Evolutionary conservation across 73 alveolate genomes (phyloP).

Genomic region (Urostyla sp.): DNA sequence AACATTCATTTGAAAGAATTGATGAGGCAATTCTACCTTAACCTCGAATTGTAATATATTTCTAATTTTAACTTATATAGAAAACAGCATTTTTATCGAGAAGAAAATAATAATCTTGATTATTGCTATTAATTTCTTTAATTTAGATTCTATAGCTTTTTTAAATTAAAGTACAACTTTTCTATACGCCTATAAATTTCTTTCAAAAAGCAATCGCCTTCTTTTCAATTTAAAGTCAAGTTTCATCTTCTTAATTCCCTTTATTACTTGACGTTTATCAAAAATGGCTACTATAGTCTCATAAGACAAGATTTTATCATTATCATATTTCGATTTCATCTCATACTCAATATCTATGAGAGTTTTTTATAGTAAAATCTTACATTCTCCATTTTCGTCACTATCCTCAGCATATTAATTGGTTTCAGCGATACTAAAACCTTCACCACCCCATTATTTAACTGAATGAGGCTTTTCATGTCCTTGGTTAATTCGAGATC

Average conservation of each 20-base stretch:
- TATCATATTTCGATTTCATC: slow-evolving; percentile 19
- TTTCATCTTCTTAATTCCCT: slow-evolving; percentile 61
- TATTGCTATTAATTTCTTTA: too few relatives aligned
- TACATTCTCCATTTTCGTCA: slow-evolving; percentile 47
- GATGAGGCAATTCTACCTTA: too few relatives aligned
- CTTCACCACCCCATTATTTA: not conserved
- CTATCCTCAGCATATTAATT: slow-evolving; percentile 7
- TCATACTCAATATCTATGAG: slow-evolving; percentile 19
- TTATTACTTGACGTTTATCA: slow-evolving; percentile 54
- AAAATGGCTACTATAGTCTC: slow-evolving; percentile 33
- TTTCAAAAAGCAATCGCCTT: slow-evolving; percentile 24
- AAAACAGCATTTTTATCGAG: too few relatives aligned
- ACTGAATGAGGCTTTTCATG: slow-evolving; percentile 2
- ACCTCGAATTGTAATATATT: too few relatives aligned
- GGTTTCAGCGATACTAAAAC: slow-evolving; percentile 29
- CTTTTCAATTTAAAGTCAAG: slow-evolving; percentile 51
- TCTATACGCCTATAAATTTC: slow-evolving; percentile 22
- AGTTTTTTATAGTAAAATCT: not conserved
- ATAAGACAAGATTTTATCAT: slow-evolving; percentile 14
- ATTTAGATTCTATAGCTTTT: slow-evolving; percentile 42
- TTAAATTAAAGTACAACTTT: slow-evolving; percentile 25
- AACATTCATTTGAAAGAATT: too few relatives aligned
- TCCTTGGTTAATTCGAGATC: not conserved
- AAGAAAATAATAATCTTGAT: too few relatives aligned
- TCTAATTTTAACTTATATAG: too few relatives aligned